Base-by-base conservation (phyloP, 257 asterid species). In the Voacanga thouarsii region DNA sequence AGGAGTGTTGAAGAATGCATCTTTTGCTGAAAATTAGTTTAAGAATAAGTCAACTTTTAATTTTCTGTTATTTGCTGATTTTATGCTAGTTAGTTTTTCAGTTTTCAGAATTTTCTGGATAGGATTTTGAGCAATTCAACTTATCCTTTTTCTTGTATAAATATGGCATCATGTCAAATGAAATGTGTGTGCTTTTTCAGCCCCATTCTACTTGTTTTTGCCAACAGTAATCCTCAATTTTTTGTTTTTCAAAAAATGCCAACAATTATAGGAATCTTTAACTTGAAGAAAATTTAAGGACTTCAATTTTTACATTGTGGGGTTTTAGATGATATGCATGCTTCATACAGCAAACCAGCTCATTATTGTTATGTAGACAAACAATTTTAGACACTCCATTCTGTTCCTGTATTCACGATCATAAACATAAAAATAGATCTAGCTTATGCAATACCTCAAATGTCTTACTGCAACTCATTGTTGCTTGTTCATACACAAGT, bases 331-430 rank as follows among this genome's bases (percentile, higher is more conserved):
- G 26, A 50, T 39, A 12, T 50, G 5, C 44, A 28, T 53, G 71
- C 61, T 70, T 69, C 81, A 39, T 24, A 71, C 70, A 68, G 47
- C 30, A 60, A 44, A 39, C 24, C 50, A 76, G 53, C 51, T n/a
- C 57, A 76, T 76, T 47, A 19, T 50, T 11, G 12, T 53, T 30
- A 41, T 9, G 26, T 7, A 26, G 24, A 49, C 53, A 28, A 60
- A 63, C 23, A 28, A 76, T 10, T 10, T 47, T 16, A 28, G 43
- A 64, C 45, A 64, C 30, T 64, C 41, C 68, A 41, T 51, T 33
- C 43, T 50, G 51, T 76, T 64, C 44, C 6, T 30, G 5, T 64
- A 45, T 65, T 18, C 65, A 44, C 15, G 3, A 66, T 33, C 3
- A 37, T 43, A 64, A 30, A 28, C 45, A 15, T 39, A n/a, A 23